Base-by-base conservation (phyloP, 164 flowering plant genomes). In the Stephania yunnanensis region DNA sequence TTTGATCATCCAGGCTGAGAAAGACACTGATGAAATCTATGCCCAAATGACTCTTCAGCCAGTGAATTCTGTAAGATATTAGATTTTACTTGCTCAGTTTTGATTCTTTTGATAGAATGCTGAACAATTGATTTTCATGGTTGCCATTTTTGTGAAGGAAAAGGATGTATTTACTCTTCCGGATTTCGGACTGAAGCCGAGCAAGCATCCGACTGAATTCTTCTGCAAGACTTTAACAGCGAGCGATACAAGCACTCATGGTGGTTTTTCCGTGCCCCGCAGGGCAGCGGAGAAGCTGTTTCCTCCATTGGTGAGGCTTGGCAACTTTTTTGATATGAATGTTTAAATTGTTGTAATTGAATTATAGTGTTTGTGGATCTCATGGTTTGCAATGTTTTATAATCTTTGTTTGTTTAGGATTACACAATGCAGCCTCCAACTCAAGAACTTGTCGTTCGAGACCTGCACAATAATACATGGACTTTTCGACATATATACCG, bases 11-110 rank as follows among this genome's bases (percentile, higher is more conserved):
- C 79, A 96, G 99, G 97, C 95, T 45, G 99, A 96, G 80, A 94
- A 87, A 79, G 99, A 96, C 8, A 92, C 97, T 1, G 99, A 96
- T 82, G 99, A 96, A 82, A 89, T 96, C 67, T 96, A 85, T 84
- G 96, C 99, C 5, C 99, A 96, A 81, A 94, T 96, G 97, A 91
- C 93, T 82, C 98, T 96, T 78, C 98, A 91, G 81, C 96, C 98
- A 3, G 92, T 94, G 77, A 88, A 89, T 70, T 84, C 97, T 66
- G 99, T 96, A 89, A 89, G 97, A 75, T 65, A 29, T 45, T 25
- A 36, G 17, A 5, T 58, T 25, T 13, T 70, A 29, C 72, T 25
- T 25, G 25, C 25, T 25, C 25, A 25, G 25, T 25, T 25, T 25
- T 25, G 25, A 25, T 25, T 25, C 25, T 25, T 25, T 25, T 8